A percentile compares a stretch with the other conserved stretches of the same genome.
These are phyloP conservation scores for Suhomyces faveliae DNA, from an alignment of 805 yeast genomes.

Conservation along the genomic window DNA sequence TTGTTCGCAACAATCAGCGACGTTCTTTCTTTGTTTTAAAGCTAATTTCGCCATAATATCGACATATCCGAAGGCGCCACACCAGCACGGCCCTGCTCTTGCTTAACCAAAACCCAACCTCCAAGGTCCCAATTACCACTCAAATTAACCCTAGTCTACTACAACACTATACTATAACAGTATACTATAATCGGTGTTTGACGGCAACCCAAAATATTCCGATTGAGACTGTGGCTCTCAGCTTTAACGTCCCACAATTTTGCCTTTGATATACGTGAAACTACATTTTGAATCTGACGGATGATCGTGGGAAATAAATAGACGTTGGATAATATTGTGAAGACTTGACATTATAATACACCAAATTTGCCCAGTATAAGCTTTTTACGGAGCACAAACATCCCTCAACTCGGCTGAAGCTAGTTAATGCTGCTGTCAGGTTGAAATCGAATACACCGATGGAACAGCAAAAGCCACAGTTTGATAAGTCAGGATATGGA, in stretches of 20 bases:
- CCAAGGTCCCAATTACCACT: no score
- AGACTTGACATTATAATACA: neutral
- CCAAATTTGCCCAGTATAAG: neutral
- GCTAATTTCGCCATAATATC: neutral
- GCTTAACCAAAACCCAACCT: neutral
- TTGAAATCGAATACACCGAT: slow-evolving; percentile 2
- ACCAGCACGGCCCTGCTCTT: neutral
- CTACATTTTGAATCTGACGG: neutral
- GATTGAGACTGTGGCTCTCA: slow-evolving; percentile 1
- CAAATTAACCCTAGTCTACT: no score
- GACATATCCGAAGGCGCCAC: neutral
- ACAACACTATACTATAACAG: no score
- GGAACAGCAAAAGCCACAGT: slow-evolving; percentile 15
- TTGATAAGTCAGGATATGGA: slow-evolving; percentile 5
- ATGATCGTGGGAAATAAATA: neutral
- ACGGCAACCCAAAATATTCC: neutral
- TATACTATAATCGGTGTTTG: neutral
- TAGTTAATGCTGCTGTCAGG: neutral
- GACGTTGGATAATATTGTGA: neutral
- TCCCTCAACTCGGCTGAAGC: neutral
- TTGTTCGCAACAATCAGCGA: neutral
- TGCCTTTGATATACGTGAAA: neutral
- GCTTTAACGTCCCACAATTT: neutral
- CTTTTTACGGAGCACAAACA: neutral
- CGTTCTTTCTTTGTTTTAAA: neutral